phyloP scores from a whole-genome alignment of 1,284 basidiomycete genomes.

The Heterobasidion parviporum region DNA sequence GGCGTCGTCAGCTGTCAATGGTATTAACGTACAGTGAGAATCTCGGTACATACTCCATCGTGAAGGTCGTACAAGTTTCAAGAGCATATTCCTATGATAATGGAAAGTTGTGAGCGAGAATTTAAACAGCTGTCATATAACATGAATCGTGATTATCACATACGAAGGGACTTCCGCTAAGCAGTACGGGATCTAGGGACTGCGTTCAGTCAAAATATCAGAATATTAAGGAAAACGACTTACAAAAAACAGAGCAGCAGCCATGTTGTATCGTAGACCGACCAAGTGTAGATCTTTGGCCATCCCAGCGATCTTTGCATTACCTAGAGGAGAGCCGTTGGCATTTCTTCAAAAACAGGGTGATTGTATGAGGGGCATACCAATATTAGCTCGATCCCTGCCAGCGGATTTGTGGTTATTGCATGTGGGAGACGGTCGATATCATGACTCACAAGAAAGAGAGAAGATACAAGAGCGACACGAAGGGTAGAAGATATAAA shows the following conservation, averaged over 20 bases:
- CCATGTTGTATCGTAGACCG: conserved; percentile 15
- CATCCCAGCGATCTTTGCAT: conserved; percentile 16
- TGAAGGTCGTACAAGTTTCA: conserved; percentile 12
- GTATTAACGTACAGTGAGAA: neutral
- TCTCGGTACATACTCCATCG: conserved; percentile 8
- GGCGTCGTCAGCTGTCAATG: neutral
- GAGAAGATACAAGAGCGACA: conserved; percentile 52
- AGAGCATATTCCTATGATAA: conserved; percentile 11
- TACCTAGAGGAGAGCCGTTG: conserved; percentile 4
- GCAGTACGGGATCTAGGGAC: conserved; percentile 10
- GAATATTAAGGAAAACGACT: neutral
- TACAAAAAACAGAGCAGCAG: conserved; percentile 13
- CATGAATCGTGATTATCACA: neutral
- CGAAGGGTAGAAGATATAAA: conserved; percentile 37
- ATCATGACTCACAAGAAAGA: conserved; percentile 37
- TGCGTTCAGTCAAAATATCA: neutral
- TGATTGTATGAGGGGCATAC: conserved; percentile 8
- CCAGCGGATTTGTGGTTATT: no score
- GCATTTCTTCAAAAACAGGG: neutral
- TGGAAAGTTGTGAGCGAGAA: no score
- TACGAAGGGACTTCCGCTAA: conserved; percentile 13
- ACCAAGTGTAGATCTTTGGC: conserved; percentile 12
- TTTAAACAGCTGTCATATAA: no score
- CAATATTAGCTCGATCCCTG: conserved; percentile 29
- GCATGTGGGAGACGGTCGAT: neutral